Evolutionary conservation across 163 green algal genomes (phyloP).

Genomic region (Chlorella variabilis): DNA sequence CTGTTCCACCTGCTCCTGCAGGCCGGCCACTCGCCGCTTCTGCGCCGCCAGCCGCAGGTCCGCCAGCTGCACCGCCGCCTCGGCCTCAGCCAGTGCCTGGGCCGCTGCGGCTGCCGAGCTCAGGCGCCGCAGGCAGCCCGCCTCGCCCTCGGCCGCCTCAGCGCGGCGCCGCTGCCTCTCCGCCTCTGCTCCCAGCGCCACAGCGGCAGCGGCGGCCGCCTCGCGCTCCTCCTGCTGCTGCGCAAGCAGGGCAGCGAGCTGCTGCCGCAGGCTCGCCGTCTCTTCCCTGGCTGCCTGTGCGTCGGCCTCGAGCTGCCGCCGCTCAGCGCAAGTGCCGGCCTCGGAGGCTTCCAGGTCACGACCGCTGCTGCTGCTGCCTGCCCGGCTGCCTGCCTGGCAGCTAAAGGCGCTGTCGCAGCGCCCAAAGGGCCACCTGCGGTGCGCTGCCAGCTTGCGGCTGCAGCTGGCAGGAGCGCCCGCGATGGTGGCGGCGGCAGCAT

Average conservation of each 20-base stretch:
- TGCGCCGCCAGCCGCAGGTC: neutral
- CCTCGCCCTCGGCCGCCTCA: neutral
- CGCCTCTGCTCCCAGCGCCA: neutral
- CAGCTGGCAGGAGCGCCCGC: too few relatives aligned
- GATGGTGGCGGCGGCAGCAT: neutral
- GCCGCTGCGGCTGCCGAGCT: neutral
- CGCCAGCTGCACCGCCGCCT: neutral
- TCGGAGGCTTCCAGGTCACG: neutral
- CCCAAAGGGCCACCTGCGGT: neutral
- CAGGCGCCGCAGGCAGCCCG: neutral
- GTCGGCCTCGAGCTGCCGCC: conserved; percentile 1
- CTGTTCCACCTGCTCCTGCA: conserved; percentile 12
- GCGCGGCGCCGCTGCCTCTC: neutral
- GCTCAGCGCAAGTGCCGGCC: neutral
- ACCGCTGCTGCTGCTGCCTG: neutral
- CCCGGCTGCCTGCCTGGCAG: neutral
- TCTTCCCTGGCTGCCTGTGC: neutral
- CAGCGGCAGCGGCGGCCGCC: neutral
- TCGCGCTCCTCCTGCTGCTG: neutral
- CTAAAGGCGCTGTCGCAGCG: conserved; percentile 4
- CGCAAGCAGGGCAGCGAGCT: neutral
- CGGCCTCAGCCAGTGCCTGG: neutral
- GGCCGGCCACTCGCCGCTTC: neutral
- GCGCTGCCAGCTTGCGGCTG: too few relatives aligned
- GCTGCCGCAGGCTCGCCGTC: neutral